These are phyloP conservation scores for Sequoiadendron giganteum DNA, from an alignment of 75 land plant genomes.

Conservation along the genomic window DNA sequence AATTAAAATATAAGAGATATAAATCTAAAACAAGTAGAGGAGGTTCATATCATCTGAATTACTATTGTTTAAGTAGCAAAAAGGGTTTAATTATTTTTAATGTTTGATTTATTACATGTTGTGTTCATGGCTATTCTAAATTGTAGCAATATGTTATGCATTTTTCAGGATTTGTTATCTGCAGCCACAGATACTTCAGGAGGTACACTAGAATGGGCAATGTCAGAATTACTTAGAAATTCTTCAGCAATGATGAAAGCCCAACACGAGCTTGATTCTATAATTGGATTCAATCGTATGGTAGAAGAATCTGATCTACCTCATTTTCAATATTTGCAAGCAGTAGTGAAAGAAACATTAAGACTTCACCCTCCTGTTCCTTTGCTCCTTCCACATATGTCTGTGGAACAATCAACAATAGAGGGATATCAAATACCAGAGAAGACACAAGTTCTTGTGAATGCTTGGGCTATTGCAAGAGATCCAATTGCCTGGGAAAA, in stretches of 20 bases:
- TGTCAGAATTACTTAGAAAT: conserved; percentile 7
- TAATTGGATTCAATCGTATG: not conserved
- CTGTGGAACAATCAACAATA: conserved; percentile 19
- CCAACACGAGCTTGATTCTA: conserved; percentile 1
- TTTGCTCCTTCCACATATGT: conserved; percentile 33
- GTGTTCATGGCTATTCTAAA: too few relatives aligned
- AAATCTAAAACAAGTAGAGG: too few relatives aligned
- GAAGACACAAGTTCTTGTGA: conserved; percentile 18
- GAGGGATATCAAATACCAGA: conserved; percentile 34
- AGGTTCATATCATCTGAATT: too few relatives aligned
- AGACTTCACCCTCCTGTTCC: conserved; percentile 32
- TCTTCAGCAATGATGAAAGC: not conserved
- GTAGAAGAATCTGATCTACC: conserved; percentile 11
- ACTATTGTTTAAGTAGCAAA: too few relatives aligned
- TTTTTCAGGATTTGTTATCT: conserved; percentile 7
- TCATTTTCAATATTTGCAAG: not conserved
- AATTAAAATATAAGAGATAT: too few relatives aligned
- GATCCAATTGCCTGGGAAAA: not conserved
- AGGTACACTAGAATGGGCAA: conserved; percentile 10
- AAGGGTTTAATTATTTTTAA: too few relatives aligned
- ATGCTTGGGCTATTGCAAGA: conserved; percentile 13
- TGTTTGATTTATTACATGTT: too few relatives aligned
- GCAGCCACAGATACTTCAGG: conserved; percentile 10
- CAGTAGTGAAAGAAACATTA: conserved; percentile 9
- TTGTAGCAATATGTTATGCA: not conserved